phyloP scores from a whole-genome alignment of 768 basidiomycete species.

The Leccinum pellstonianum region DNA sequence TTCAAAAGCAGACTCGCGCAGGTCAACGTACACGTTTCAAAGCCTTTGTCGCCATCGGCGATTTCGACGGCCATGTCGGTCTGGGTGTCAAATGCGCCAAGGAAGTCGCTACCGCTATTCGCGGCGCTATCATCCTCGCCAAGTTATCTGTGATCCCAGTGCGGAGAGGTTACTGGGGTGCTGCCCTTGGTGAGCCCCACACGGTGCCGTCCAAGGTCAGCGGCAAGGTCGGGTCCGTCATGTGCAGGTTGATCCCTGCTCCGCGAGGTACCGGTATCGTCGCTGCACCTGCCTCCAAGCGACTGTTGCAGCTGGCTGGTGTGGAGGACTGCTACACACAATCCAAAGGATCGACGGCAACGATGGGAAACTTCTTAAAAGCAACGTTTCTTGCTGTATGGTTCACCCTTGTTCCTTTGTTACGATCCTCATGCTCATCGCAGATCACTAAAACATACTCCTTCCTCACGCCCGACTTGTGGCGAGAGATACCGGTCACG shows the following conservation, averaged over 20 bases:
- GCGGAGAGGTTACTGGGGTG: constrained; percentile 99
- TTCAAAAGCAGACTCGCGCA: constrained; percentile 99
- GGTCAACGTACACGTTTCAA: constrained; percentile 99
- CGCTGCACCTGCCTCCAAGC: constrained; percentile 96
- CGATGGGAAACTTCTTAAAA: constrained; percentile 99
- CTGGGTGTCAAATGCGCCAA: constrained; percentile 99
- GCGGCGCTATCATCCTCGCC: constrained; percentile 98
- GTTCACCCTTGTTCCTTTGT: constrained; percentile 13
- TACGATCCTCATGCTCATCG: constrained; percentile 1
- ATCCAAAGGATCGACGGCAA: constrained; percentile 96
- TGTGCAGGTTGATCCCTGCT: constrained; percentile 98
- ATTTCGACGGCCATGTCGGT: constrained; percentile 97
- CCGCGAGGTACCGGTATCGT: constrained; percentile 99
- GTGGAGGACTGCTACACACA: constrained; percentile 98
- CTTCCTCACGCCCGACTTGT: constrained; percentile 97
- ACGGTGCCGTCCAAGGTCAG: constrained; percentile 98
- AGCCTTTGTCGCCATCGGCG: constrained; percentile 99
- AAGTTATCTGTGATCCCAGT: constrained; percentile 98
- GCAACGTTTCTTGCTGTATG: constrained; percentile 90
- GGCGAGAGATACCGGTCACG: constrained; percentile 90
- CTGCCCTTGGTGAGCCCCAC: constrained; percentile 97
- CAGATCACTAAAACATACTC: constrained; percentile 98
- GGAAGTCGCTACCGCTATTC: constrained; percentile 99
- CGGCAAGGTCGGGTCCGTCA: constrained; percentile 98
- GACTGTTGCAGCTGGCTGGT: constrained; percentile 95